Percentiles rank a stretch among this genome's conserved stretches.
These are phyloP conservation scores for Salix dunnii DNA, from an alignment of 345 rosid species.

Conservation along the genomic window DNA sequence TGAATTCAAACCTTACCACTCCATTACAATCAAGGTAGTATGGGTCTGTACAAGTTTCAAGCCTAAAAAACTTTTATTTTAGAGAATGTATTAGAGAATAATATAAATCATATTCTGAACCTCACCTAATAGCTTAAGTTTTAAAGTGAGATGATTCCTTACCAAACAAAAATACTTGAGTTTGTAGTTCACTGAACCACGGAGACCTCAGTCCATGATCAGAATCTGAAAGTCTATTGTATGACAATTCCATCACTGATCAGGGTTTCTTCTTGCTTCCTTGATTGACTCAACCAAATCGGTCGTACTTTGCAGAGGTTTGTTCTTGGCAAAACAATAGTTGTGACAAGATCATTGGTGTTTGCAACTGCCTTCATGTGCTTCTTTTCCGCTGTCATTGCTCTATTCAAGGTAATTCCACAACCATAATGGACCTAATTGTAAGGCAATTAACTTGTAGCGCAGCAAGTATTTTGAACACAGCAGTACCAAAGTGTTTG, in stretches of 20 bases:
- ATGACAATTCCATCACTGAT: not conserved
- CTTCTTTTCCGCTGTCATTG: conserved; percentile 33
- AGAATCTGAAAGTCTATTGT: not conserved
- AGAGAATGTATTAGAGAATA: accelerated
- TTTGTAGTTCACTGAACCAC: not conserved
- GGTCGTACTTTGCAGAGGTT: conserved; percentile 18
- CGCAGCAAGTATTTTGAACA: not conserved
- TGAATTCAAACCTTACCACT: too few relatives aligned
- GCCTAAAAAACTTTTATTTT: accelerated
- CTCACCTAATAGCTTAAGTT: accelerated
- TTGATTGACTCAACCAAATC: not conserved
- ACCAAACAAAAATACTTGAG: not conserved
- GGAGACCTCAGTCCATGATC: not conserved
- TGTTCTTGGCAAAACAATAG: conserved; percentile 32
- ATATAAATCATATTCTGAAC: accelerated
- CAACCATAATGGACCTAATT: not conserved
- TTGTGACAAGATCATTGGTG: conserved; percentile 19
- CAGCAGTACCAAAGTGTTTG: too few relatives aligned
- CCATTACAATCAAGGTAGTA: too few relatives aligned
- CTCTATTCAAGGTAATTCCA: conserved; percentile 28
- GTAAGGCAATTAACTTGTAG: not conserved
- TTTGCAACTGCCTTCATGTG: conserved; percentile 36
- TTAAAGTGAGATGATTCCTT: too few relatives aligned
- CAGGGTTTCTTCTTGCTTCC: not conserved
- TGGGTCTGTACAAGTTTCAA: accelerated